Conservation (phyloP, 495 filamentous ascomycete genomes). For the Podospora australis region DNA sequence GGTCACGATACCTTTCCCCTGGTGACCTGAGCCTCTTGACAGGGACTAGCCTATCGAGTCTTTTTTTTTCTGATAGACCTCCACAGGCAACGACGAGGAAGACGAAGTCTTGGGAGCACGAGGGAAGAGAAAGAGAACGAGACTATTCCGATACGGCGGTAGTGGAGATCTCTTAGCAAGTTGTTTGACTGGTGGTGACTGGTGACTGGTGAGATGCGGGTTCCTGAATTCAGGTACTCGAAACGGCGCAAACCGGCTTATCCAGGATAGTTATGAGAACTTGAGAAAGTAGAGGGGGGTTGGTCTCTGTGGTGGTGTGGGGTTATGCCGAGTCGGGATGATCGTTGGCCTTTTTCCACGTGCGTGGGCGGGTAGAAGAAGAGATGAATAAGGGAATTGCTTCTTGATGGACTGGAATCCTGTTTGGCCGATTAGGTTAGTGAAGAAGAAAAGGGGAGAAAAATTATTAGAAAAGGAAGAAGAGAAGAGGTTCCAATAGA, state of each 20-base stretch:
- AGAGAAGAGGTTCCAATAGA: neutral
- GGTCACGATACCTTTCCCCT: too few relatives aligned
- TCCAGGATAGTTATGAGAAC: neutral
- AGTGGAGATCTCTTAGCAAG: neutral
- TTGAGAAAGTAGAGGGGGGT: neutral
- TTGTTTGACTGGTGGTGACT: neutral
- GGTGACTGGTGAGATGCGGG: neutral
- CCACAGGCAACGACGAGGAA: too few relatives aligned
- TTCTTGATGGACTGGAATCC: neutral
- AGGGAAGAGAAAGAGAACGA: neutral
- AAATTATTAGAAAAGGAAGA: slow-evolving; percentile 6
- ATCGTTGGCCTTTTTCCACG: neutral
- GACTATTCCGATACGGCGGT: neutral
- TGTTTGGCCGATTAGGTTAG: slow-evolving; percentile 9
- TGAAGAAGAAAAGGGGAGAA: slow-evolving; percentile 7
- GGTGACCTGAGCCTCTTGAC: too few relatives aligned
- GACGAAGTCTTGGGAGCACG: too few relatives aligned
- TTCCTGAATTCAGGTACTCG: neutral
- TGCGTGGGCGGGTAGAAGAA: neutral
- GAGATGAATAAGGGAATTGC: neutral
- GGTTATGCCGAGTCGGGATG: neutral
- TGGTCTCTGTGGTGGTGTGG: neutral
- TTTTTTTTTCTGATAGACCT: too few relatives aligned
- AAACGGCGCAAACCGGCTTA: neutral
- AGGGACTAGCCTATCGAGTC: too few relatives aligned